phyloP scores from a whole-genome alignment of 2,329 filamentous ascomycete species.

The Fusarium paranaense region DNA sequence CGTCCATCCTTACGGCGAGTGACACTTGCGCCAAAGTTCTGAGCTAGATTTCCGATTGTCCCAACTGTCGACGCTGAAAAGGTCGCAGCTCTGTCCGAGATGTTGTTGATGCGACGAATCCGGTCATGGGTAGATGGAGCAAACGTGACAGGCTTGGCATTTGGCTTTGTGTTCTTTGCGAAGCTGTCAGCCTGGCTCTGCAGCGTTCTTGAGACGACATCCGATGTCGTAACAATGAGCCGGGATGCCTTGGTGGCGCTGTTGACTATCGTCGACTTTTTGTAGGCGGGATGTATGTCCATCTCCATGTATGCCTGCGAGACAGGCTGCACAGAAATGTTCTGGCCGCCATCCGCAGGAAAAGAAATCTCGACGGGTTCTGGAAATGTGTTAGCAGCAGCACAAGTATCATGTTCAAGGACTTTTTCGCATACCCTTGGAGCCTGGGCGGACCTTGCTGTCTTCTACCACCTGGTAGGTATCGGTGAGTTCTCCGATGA shows the following conservation, averaged over 20 bases:
- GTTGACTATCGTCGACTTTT: constrained; percentile 86
- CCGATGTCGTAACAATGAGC: constrained; percentile 89
- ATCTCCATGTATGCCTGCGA: constrained; percentile 79
- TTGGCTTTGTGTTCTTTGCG: constrained; percentile 82
- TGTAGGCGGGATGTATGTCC: constrained; percentile 90
- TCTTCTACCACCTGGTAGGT: constrained; percentile 86
- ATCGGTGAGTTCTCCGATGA: constrained; percentile 90
- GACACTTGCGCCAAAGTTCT: constrained; percentile 85
- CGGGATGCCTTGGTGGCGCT: constrained; percentile 90
- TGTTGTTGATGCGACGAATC: constrained; percentile 89
- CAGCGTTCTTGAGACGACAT: constrained; percentile 81
- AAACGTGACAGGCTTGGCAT: constrained; percentile 86
- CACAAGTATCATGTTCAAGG: background rate
- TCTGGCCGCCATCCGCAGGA: constrained; percentile 73
- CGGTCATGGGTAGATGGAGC: constrained; percentile 84
- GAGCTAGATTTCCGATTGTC: constrained; percentile 83
- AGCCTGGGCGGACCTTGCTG: constrained; percentile 80
- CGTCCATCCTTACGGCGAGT: constrained; percentile 65
- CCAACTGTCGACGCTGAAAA: constrained; percentile 89
- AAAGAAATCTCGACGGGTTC: constrained; percentile 85
- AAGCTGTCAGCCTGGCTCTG: constrained; percentile 83
- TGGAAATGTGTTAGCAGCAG: constrained; percentile 22
- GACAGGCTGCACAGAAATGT: constrained; percentile 74
- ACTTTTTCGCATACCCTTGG: constrained; percentile 75
- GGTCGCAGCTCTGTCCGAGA: constrained; percentile 82